Percentiles rank a stretch among this genome's conserved stretches.
phyloP scores from a whole-genome alignment of 768 basidiomycete species.

The Lactarius evosmus region DNA sequence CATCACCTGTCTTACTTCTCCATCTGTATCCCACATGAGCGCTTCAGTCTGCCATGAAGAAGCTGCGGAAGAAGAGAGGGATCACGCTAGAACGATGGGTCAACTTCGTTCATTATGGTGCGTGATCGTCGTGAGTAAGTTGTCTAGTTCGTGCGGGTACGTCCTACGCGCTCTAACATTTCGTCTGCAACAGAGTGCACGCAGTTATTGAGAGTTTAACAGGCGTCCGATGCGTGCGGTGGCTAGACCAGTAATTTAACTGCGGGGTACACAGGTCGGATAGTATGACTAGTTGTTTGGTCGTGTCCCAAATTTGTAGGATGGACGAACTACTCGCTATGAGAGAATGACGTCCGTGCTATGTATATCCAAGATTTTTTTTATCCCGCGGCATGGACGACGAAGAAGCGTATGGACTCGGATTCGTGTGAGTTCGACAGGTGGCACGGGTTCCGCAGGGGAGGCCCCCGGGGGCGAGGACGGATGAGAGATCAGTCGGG shows the following conservation, averaged over 20 bases:
- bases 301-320: neutral
- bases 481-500: no score
- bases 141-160: no score
- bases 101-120: neutral
- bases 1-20: no score
- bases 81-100: neutral
- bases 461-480: neutral
- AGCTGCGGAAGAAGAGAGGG: neutral
- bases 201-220: no score
- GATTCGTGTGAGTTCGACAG: neutral
- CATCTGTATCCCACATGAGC: no score
- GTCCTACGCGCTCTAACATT: no score
- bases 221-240: no score
- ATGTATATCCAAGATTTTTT: neutral
- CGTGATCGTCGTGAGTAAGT: constrained; percentile 1
- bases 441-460: neutral
- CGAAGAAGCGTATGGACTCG: neutral
- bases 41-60: neutral
- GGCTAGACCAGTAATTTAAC: no score
- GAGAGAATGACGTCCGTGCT: neutral
- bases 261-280: neutral
- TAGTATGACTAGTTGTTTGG: neutral
- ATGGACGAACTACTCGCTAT: neutral
- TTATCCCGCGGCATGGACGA: neutral
- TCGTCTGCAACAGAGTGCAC: no score